Evolutionary conservation across 805 yeast species (phyloP), one percentile per base, ranked within the genome.

Genomic region (Gaillardinia entomophila): DNA sequence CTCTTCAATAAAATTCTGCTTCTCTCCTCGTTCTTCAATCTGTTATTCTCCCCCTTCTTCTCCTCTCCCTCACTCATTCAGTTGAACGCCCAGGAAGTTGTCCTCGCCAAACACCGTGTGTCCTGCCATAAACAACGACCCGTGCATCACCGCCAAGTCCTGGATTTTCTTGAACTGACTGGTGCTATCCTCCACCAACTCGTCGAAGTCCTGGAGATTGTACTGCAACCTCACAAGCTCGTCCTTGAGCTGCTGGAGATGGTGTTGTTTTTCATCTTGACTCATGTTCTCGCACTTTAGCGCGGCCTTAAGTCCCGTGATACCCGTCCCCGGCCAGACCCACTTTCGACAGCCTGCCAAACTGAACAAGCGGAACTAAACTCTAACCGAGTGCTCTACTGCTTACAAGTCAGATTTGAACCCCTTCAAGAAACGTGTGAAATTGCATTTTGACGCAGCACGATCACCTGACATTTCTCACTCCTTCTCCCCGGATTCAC

Each of bases 161-260:
- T 73, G 68, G 22, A 78, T 73, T 16, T 66, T 57, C 36, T 68
- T 64, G 24, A 71, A 75, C 43, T 78, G 84, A 15, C 63, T 61
- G 6, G 71, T 55, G 3, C 82, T 73, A 7, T 71, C 70, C 25
- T 62, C 58, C 20, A 78, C 49, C 36, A 75, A 51, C 34, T 61
- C 68, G 41, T 75, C 74, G 46, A 78, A 63, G 34, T 75, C 80
- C 6, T 63, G 45, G 12, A 77, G 41, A 40, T 77, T 77, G 6
- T 79, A 71, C 39, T 75, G 77, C n/a, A 77, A 54, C 41, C 72
- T 69, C 0, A 74, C 72, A n/a, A 74, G 50, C 42, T 74, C 77
- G 18, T 75, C 62, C 36, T 69, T 71, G 18, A 73, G 53, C 41
- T 71, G 75, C 23, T 75, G 59, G 34, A 75, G 46, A 42, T 75